Conservation (phyloP, 495 filamentous ascomycete species). For the Haplographium delicatum region DNA sequence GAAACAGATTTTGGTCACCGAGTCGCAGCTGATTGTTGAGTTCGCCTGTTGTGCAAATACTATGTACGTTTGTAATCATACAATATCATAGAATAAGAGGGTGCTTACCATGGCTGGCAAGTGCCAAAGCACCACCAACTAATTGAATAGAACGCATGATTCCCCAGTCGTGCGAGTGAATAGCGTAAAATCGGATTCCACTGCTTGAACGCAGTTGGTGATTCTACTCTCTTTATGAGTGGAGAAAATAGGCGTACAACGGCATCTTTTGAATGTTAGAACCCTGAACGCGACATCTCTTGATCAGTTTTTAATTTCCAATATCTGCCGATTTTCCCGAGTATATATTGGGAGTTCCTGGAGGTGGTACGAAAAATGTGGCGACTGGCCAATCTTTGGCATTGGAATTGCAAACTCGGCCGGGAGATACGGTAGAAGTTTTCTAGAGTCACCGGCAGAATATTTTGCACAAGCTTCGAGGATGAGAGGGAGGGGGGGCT, state of each 20-base stretch:
- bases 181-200: conserved; percentile 1
- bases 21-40: conserved; percentile 34
- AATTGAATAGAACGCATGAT: conserved; percentile 5
- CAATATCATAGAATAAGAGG: too few species aligned
- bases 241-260: neutral
- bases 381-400: neutral
- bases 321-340: neutral
- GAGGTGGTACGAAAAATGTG: neutral
- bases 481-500: neutral
- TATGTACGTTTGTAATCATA: too few species aligned
- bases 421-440: neutral
- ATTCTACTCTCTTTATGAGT: neutral
- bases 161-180: neutral
- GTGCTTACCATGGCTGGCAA: conserved; percentile 19
- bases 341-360: neutral
- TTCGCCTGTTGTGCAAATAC: conserved; percentile 15
- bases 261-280: neutral
- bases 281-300: neutral
- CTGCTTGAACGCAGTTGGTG: conserved; percentile 3
- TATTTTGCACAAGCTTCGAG: neutral
- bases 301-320: neutral
- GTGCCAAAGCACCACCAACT: conserved; percentile 4
- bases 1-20: conserved; percentile 34
- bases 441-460: neutral
- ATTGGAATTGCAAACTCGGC: neutral